Evolutionary conservation across 1,284 basidiomycete species (phyloP).

Genomic region (Ceratobasidium sp.): DNA sequence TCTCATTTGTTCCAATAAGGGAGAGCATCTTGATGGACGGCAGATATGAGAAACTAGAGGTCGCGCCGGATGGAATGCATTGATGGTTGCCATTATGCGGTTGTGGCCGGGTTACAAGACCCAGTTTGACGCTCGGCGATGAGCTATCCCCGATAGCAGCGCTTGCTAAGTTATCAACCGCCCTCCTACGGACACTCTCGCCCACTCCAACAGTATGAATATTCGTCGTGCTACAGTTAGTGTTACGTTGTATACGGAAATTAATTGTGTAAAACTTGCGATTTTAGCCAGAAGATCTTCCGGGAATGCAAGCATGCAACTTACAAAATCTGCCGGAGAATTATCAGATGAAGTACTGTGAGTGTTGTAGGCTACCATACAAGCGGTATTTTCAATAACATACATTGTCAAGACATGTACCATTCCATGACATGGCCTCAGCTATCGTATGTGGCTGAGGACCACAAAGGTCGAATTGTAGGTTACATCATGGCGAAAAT

Average conservation of each 20-base stretch:
- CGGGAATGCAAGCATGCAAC: conserved; percentile 94
- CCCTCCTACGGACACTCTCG: background rate
- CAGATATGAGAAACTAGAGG: conserved; percentile 17
- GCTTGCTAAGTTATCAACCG: background rate
- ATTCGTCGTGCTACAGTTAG: conserved; percentile 50
- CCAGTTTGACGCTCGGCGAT: conserved; percentile 25
- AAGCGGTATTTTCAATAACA: background rate
- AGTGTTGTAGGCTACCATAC: conserved; percentile 55
- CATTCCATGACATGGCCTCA: conserved; percentile 94
- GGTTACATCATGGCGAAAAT: conserved; percentile 97
- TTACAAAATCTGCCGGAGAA: conserved; percentile 90
- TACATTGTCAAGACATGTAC: conserved; percentile 77
- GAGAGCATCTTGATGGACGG: background rate
- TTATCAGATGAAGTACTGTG: conserved; percentile 90
- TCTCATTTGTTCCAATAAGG: background rate
- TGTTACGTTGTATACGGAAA: background rate
- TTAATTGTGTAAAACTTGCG: background rate
- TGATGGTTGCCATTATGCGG: conserved; percentile 36
- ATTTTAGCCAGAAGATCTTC: conserved; percentile 69
- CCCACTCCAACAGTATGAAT: conserved; percentile 45
- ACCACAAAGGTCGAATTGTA: conserved; percentile 88
- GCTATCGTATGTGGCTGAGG: conserved; percentile 94
- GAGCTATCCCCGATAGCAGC: conserved; percentile 1
- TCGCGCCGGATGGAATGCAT: conserved; percentile 6
- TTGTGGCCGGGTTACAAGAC: background rate